phyloP scores from a whole-genome alignment of 2,329 filamentous ascomycete species.

The Alternaria brassicicola region DNA sequence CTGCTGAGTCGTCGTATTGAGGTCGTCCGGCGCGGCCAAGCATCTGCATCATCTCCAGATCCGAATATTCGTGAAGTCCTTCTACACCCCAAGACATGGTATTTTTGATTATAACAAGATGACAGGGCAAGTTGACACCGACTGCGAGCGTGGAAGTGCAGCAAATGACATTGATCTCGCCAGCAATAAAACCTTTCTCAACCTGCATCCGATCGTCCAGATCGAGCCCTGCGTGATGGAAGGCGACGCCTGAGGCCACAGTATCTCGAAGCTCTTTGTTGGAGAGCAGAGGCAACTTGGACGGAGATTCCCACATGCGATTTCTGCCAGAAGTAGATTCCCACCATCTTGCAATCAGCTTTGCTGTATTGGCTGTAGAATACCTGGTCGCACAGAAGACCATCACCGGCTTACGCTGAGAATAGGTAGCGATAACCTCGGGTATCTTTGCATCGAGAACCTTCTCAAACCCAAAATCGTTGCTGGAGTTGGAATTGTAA shows the following conservation, averaged over 20 bases:
- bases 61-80: conserved; percentile 72
- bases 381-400: conserved; percentile 82
- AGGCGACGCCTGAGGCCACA: conserved; percentile 69
- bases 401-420: conserved; percentile 75
- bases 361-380: conserved; percentile 71
- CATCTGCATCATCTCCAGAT: conserved; percentile 91
- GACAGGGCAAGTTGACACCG: conserved; percentile 82
- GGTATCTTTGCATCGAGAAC: conserved; percentile 69
- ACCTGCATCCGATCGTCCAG: conserved; percentile 67
- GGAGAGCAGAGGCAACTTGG: conserved; percentile 56
- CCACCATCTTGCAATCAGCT: conserved; percentile 71
- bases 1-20: conserved; percentile 78
- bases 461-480: conserved; percentile 80
- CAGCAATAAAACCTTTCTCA: conserved; percentile 71
- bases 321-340: conserved; percentile 56
- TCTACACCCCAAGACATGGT: conserved; percentile 67
- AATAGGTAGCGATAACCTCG: conserved; percentile 69
- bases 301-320: conserved; percentile 69
- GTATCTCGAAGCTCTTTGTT: conserved; percentile 66
- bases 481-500: conserved; percentile 62
- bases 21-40: conserved; percentile 81
- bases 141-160: conserved; percentile 86
- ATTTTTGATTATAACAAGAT: conserved; percentile 83
- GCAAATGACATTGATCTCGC: conserved; percentile 80
- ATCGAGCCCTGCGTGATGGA: conserved; percentile 80